Conservation (phyloP, 495 filamentous ascomycete species). For the Talaromyces wortmannii region DNA sequence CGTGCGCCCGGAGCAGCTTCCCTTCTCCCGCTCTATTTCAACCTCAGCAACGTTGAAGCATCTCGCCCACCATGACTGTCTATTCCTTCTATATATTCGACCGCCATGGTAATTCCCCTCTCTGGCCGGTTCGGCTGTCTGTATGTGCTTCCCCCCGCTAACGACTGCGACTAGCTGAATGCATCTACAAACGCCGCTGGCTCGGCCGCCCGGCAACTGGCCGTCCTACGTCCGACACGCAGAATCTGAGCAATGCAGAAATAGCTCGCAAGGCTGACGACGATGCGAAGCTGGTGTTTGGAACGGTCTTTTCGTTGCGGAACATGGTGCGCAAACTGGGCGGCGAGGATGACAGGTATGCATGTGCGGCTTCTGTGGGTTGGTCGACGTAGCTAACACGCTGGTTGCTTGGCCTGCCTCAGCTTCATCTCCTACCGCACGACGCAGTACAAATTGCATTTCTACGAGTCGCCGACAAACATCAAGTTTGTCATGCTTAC, state of each 20-base stretch:
- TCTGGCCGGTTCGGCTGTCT: background rate
- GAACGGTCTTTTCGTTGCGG: conserved; percentile 88
- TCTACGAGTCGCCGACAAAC: conserved; percentile 94
- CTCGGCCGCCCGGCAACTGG: conserved; percentile 37
- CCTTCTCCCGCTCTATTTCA: background rate
- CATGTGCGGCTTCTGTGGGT: background rate
- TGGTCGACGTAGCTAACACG: background rate
- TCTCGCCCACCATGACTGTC: conserved; percentile 60
- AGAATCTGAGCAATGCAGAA: conserved; percentile 23
- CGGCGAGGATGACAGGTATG: conserved; percentile 73
- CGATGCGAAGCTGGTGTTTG: conserved; percentile 95
- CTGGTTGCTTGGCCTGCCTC: conserved; percentile 2
- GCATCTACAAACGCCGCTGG: conserved; percentile 91
- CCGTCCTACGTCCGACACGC: conserved; percentile 20
- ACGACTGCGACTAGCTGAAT: conserved; percentile 60
- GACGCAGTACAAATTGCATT: conserved; percentile 94
- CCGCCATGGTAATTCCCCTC: conserved; percentile 67
- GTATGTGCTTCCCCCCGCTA: too few species aligned
- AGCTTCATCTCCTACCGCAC: conserved; percentile 89
- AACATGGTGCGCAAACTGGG: conserved; percentile 97
- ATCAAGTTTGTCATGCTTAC: conserved; percentile 97
- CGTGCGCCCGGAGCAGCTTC: background rate
- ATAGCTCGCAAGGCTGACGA: conserved; percentile 48
- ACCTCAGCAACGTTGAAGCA: background rate
- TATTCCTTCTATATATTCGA: conserved; percentile 99